A percentile compares a stretch with the other conserved stretches of the same genome.
Conservation (phyloP, 192 early-diverging fungal genomes). For the Coemansia sp. region DNA sequence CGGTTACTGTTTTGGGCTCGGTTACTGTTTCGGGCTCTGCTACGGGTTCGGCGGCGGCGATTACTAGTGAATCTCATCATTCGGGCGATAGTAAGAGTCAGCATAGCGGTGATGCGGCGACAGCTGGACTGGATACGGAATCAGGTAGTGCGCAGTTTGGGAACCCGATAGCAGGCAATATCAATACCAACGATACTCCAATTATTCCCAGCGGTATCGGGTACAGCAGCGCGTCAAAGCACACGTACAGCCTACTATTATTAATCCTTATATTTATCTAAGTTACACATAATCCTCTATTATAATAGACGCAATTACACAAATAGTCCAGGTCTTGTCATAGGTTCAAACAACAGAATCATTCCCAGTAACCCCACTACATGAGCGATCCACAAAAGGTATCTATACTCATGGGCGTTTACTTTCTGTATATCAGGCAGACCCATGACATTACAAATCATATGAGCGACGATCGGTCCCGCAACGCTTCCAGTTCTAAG, state of each 20-base stretch:
- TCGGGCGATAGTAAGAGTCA: neutral
- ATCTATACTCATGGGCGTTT: constrained; percentile 5
- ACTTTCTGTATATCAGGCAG: constrained; percentile 21
- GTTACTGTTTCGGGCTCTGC: neutral
- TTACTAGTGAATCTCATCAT: no score
- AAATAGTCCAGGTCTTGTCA: constrained; percentile 42
- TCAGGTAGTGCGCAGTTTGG: constrained; percentile 27
- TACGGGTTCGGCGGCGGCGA: no score
- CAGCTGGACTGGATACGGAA: constrained; percentile 15
- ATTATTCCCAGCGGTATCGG: constrained; percentile 42
- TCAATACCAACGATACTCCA: constrained; percentile 25
- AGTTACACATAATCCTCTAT: no score
- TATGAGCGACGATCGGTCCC: constrained; percentile 31
- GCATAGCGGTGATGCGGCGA: constrained; percentile 4
- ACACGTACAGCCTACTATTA: neutral
- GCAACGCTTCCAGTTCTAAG: constrained; percentile 27
- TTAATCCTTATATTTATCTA: neutral
- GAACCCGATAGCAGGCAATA: constrained; percentile 42
- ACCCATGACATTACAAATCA: constrained; percentile 42
- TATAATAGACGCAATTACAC: no score
- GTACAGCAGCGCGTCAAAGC: constrained; percentile 17
- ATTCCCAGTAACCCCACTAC: constrained; percentile 23
- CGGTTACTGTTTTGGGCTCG: neutral
- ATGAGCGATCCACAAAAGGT: constrained; percentile 36
- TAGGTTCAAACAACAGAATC: constrained; percentile 41